Evolutionary conservation across 495 filamentous ascomycete species (phyloP), one percentile per base, ranked within the genome.

Genomic region (Penicillium roqueforti): DNA sequence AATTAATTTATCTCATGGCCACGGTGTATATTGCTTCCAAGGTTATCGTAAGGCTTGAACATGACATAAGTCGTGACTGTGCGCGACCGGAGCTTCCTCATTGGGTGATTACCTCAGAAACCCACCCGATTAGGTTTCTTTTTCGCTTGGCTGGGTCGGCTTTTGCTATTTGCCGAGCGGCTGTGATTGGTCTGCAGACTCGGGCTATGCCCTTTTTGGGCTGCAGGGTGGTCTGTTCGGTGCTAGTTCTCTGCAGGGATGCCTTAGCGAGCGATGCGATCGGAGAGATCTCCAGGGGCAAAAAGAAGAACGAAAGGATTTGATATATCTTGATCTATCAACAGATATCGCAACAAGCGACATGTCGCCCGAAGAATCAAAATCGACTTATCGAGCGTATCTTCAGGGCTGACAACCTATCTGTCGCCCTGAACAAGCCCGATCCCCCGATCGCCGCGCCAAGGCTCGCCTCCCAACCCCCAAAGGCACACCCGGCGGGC

Each of bases 191-290:
- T 14, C 28, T 18, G 7, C 13, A 9, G 7, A 32, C 11, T 5
- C 10, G 1, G 3, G 1, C 19, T 29, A 48, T 22, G 7, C 26
- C 18, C 10, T 20, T 20, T 51, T 42, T 31, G 7, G 29, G 26
- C 19, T 23, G 9, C 38, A 16, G 38, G 8, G 23, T 11, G 28
- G 26, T 14, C 28, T 11, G 0, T 32, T 22, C 14, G 11, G 49
- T 41, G 4, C 38, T 42, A 51, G 39, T 44, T 19, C 28, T 14
- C 28, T 52, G 39, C 50, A 52, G 47, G 34, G 23, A 51, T 36
- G 28, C n/a, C 28, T 42, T 42, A 44, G 38, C 18, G 22, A 43
- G 28, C 36, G 29, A 52, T 18, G n/a, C 1, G 29, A 52, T 36
- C 49, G 40, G 6, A 29, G 16, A 29, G 47, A 50, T 50, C 47